Percentiles rank a stretch among this genome's conserved stretches.
phyloP scores from a whole-genome alignment of 1,284 basidiomycete species.

The Fomitopsis schrenkii region DNA sequence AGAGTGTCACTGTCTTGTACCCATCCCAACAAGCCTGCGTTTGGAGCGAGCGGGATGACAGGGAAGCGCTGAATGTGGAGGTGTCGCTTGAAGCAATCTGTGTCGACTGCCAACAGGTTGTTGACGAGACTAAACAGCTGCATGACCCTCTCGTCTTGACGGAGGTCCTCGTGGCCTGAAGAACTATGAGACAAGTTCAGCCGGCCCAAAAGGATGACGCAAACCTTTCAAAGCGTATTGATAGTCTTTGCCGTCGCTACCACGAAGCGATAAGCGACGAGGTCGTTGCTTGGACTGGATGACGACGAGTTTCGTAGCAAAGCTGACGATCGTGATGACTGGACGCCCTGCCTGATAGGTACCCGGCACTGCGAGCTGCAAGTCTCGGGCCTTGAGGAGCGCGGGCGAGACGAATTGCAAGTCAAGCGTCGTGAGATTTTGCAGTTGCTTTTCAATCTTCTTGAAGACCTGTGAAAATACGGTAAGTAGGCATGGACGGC shows the following conservation, averaged over 20 bases:
- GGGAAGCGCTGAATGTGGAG: conserved; percentile 93
- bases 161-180: conserved; percentile 74
- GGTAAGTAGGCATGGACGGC: not conserved
- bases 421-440: conserved; percentile 88
- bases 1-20: conserved; percentile 96
- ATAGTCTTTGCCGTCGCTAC: conserved; percentile 93
- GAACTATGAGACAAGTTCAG: not conserved
- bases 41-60: conserved; percentile 94
- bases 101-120: conserved; percentile 89
- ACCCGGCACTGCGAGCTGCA: conserved; percentile 95
- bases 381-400: conserved; percentile 83
- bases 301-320: conserved; percentile 85
- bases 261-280: conserved; percentile 83
- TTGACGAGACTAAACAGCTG: conserved; percentile 98
- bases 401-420: conserved; percentile 97
- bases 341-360: conserved; percentile 92
- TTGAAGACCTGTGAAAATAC: conserved; percentile 74
- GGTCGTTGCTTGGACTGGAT: conserved; percentile 99
- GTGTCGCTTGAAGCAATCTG: conserved; percentile 94
- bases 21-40: conserved; percentile 95
- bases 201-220: conserved; percentile 6
- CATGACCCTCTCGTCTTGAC: conserved; percentile 99
- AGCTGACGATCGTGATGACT: conserved; percentile 81
- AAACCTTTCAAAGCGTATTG: conserved; percentile 90
- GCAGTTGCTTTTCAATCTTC: conserved; percentile 93